Evolutionary conservation across 78 protist genomes (phyloP), one percentile per base, ranked within the genome.

Genomic region (Pigoraptor vietnamica): DNA sequence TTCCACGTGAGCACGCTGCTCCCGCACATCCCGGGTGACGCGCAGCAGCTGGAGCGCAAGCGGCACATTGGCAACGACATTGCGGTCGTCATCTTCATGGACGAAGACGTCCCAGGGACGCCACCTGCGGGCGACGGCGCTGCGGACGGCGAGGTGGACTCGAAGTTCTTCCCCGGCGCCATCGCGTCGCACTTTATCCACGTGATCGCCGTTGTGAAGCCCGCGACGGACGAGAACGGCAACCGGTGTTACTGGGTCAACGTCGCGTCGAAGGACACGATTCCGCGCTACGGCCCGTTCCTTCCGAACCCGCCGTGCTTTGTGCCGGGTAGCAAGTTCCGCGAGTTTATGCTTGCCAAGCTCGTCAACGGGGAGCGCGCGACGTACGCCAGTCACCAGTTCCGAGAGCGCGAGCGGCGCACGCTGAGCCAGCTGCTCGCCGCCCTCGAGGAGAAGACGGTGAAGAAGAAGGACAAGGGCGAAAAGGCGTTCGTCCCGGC

Each of bases 41-140:
- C 32, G 90, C 93, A 88, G 56, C 93, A 92, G 91, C 79, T 92
- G 24, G 34, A 32, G 36, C 86, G 94, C 55, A 88, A 88, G 86
- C 90, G 90, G 37, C 88, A 39, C 91, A 88, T 92, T 32, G 94
- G 94, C 79, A 92, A 92, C 89, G 94, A 92, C 91, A 89, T 92
- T 37, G 87, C 38, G 1, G 40, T 33, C 23, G 0, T 92, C 29
- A 91, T 92, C 32, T 92, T 79, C 39, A n/a, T 88, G 39, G 93
- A 92, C 25, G 91, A 90, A 23, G 91, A 92, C 37, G 24, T 19
- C 23, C 88, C 88, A 2, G n/a, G n/a, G n/a, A n/a, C n/a, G n/a
- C n/a, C n/a, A n/a, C n/a, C n/a, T n/a, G n/a, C n/a, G n/a, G n/a
- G n/a, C 67, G 67, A 48, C 29, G 14, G 67, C 67, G 67, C 14